Evolutionary conservation across 306 rosid genomes (phyloP), one percentile per base, ranked within the genome.

Genomic region (Cucumis sativus): DNA sequence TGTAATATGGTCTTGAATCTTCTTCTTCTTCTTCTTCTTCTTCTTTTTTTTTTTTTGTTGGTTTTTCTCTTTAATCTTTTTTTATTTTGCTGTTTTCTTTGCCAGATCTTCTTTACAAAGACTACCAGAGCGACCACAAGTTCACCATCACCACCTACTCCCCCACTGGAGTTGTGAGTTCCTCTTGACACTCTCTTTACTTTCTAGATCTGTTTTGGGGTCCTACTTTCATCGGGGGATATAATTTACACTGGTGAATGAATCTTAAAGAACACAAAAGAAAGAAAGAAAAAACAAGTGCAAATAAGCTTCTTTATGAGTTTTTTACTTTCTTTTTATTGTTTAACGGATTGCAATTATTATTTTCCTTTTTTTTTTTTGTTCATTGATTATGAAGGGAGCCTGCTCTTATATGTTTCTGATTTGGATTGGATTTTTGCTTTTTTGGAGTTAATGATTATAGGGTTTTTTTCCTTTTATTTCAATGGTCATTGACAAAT

Each of bases 61-160:
- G 25, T 23, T 1, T 52, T 52, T 71, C 33, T n/a, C 20, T 40
- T 41, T 4, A 10, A 23, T 56, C 18, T 55, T 5, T 41, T 63
- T 1, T 12, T 17, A 23, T n/a, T 55, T n/a, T 25, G 30, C 10
- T 47, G 0, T 52, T 54, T 72, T 54, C 11, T 18, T 37, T 66
- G 74, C 76, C 45, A 93, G 98, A 94, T 92, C 97, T 94, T 83
- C 78, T 94, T 45, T 90, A 85, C 85, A 92, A 80, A 91, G 98
- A 94, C 56, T 90, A 94, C 87, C 93, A 92, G 78, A 86, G 91
- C 84, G 96, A 94, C 88, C 93, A 94, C 78, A 94, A 94, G 85
- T 92, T 94, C 84, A 86, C 95, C 74, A 61, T 94, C 85, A 90
- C 92, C 58, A 94, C 98, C 79, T 90, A 78, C 93, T 92, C 96